phyloP scores from a whole-genome alignment of 83 land plant species.

The Diphasiastrum complanatum region DNA sequence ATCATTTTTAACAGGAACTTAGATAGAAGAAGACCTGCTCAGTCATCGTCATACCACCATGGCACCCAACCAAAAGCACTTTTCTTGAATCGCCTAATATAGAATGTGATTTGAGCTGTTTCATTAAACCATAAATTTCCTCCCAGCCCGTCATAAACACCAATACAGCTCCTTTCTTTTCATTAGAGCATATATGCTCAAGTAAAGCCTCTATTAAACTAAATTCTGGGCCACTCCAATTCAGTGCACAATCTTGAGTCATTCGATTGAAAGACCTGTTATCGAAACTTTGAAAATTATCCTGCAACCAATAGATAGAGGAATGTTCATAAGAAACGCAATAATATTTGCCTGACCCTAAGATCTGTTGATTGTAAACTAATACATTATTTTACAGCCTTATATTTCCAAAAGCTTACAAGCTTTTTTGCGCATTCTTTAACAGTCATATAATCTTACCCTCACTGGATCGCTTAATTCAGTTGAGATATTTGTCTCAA shows the following conservation, averaged over 20 bases:
- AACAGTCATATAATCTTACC: too few relatives aligned
- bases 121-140: slow-evolving; percentile 74
- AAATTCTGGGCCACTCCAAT: slow-evolving; percentile 63
- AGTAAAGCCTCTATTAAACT: slow-evolving; percentile 76
- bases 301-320: too few relatives aligned
- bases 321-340: too few relatives aligned
- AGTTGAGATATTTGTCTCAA: too few relatives aligned
- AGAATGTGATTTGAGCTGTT: slow-evolving; percentile 70
- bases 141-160: slow-evolving; percentile 97
- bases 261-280: slow-evolving; percentile 46
- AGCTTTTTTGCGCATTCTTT: too few relatives aligned
- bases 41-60: slow-evolving; percentile 88
- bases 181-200: slow-evolving; percentile 71
- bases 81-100: slow-evolving; percentile 65
- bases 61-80: slow-evolving; percentile 66
- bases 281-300: neutral
- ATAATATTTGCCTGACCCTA: too few relatives aligned
- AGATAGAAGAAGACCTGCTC: slow-evolving; percentile 48
- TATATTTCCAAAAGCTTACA: too few relatives aligned
- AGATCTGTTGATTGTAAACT: too few relatives aligned
- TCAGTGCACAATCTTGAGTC: slow-evolving; percentile 34
- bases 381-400: too few relatives aligned
- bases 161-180: slow-evolving; percentile 71
- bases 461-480: too few relatives aligned
- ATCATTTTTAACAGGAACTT: neutral